Evolutionary conservation across 2,329 filamentous ascomycete species (phyloP).

Genomic region (Zalaria obscura): DNA sequence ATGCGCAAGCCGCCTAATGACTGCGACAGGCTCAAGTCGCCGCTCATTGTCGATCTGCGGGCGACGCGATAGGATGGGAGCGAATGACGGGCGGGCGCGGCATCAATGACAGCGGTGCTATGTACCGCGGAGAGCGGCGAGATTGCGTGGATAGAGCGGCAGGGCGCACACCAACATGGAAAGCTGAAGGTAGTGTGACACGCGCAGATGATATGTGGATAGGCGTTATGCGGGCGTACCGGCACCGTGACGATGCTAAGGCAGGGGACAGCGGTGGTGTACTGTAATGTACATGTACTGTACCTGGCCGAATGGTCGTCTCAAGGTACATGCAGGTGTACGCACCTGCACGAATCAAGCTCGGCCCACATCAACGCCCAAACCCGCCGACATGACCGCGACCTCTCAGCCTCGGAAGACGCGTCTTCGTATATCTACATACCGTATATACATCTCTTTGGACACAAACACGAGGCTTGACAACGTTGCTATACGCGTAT

Average conservation of each 20-base stretch:
- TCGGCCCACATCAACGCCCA: no score
- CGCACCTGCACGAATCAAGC: no score
- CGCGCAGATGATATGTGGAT: background rate
- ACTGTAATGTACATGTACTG: background rate
- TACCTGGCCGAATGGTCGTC: background rate
- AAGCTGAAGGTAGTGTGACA: background rate
- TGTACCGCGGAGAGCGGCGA: slow-evolving; percentile 1
- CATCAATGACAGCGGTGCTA: slow-evolving; percentile 3
- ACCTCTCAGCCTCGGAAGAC: no score
- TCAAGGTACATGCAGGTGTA: background rate
- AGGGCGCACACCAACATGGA: background rate
- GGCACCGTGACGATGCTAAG: background rate
- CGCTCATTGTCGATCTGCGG: slow-evolving; percentile 52
- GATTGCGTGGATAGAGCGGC: background rate
- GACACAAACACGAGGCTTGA: no score
- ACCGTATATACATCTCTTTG: no score
- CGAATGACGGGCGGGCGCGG: slow-evolving; percentile 8
- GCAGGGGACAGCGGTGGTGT: background rate
- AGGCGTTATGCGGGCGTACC: background rate
- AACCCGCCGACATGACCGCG: no score
- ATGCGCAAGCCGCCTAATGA: slow-evolving; percentile 89
- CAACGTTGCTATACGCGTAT: no score
- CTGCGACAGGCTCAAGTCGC: slow-evolving; percentile 82
- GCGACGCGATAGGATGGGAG: background rate
- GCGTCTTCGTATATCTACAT: no score